A percentile compares a stretch with the other conserved stretches of the same genome.
Evolutionary conservation across 805 yeast species (phyloP).

Genomic region (Candida krabiensis): DNA sequence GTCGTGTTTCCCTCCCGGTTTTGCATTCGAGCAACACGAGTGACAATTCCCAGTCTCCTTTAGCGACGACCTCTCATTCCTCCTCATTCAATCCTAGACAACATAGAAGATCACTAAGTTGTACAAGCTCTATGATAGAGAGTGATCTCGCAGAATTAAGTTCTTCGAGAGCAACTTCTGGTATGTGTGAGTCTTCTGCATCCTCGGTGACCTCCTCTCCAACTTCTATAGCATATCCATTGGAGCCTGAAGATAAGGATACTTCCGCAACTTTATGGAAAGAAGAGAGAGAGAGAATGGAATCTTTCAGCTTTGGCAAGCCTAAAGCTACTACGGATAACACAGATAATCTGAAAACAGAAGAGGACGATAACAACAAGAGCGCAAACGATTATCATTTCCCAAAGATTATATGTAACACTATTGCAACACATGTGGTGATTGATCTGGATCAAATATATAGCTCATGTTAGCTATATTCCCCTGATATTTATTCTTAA

Average conservation of each 20-base stretch:
- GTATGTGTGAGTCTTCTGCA: neutral
- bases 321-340: no score
- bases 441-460: constrained; percentile 23
- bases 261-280: constrained; percentile 2
- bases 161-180: no score
- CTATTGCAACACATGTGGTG: constrained; percentile 9
- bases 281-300: constrained; percentile 12
- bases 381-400: no score
- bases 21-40: constrained; percentile 1
- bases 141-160: constrained; percentile 9
- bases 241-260: neutral
- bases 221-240: neutral
- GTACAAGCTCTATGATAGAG: constrained; percentile 11
- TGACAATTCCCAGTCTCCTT: neutral
- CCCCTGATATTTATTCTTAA: no score
- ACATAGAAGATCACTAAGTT: constrained; percentile 16
- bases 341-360: no score
- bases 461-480: no score
- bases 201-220: neutral
- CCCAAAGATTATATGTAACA: no score
- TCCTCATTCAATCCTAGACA: constrained; percentile 4
- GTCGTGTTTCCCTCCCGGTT: neutral
- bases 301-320: constrained; percentile 13
- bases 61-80: no score
- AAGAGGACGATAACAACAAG: no score